Conservation (phyloP, 192 early-diverging fungal genomes). For the Spizellomyces punctatus region DNA sequence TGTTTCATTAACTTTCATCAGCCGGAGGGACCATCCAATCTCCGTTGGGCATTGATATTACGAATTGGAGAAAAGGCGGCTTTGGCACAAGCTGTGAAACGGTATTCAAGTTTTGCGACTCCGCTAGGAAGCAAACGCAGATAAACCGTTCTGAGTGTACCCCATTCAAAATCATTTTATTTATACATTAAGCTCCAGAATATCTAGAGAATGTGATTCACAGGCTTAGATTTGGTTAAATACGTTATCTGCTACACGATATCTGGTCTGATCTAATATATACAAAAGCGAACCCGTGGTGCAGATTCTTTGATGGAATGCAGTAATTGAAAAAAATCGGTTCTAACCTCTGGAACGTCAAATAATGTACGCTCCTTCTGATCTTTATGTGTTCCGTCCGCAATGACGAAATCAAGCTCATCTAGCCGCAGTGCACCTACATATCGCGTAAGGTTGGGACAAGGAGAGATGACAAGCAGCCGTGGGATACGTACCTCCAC, state of each 20-base stretch:
- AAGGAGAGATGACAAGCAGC: neutral
- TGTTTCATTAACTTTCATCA: neutral
- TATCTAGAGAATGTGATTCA: too few species aligned
- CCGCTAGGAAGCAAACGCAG: too few species aligned
- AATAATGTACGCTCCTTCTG: slow-evolving; percentile 63
- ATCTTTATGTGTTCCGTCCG: slow-evolving; percentile 60
- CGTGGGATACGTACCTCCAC: slow-evolving; percentile 25
- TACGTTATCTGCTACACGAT: neutral
- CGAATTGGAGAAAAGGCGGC: slow-evolving; percentile 26
- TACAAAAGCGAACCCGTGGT: neutral
- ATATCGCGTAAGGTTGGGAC: neutral
- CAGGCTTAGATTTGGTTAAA: neutral
- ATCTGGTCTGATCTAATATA: slow-evolving; percentile 2
- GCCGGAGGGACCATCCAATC: neutral
- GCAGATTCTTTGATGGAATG: slow-evolving; percentile 1
- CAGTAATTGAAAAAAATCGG: slow-evolving; percentile 57
- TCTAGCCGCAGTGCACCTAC: slow-evolving; percentile 59
- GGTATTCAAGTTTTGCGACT: too few species aligned
- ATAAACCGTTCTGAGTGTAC: too few species aligned
- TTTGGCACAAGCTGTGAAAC: neutral
- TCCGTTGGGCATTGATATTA: slow-evolving; percentile 10
- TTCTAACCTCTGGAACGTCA: slow-evolving; percentile 60
- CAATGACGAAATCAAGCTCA: slow-evolving; percentile 59
- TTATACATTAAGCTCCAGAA: too few species aligned
- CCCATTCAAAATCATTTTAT: too few species aligned